These are phyloP conservation scores for Saposhnikovia divaricata DNA, from an alignment of 129 eudicot species.

Conservation along the genomic window DNA sequence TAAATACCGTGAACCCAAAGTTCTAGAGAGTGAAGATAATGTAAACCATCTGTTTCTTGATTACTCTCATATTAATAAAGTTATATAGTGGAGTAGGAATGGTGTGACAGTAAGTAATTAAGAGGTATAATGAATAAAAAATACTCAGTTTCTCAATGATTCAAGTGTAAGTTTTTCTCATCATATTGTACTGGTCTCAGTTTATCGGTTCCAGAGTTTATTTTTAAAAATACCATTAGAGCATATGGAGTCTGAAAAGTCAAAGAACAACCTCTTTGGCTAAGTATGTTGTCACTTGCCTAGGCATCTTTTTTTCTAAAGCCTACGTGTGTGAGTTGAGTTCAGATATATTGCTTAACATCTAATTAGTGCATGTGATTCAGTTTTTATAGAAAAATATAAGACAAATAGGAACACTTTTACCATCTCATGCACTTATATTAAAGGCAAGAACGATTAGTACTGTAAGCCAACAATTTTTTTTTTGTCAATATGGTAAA, in stretches of 20 bases:
- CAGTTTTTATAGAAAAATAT: background rate
- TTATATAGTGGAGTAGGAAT: background rate
- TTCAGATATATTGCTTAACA: background rate
- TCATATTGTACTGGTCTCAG: background rate
- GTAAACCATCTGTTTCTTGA: background rate
- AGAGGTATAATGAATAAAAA: background rate
- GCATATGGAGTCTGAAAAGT: background rate
- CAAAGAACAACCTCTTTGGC: background rate
- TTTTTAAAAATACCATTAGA: background rate
- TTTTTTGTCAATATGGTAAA: background rate
- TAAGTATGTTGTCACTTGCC: background rate
- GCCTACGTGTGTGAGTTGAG: background rate
- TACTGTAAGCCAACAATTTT: background rate
- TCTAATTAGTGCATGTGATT: background rate
- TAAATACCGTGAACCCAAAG: background rate
- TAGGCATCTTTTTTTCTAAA: background rate
- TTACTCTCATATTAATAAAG: background rate
- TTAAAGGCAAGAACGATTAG: background rate
- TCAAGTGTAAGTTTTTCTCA: background rate
- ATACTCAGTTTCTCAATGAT: background rate
- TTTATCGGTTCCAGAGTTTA: background rate
- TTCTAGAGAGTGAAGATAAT: background rate
- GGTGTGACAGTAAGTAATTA: background rate
- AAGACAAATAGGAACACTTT: background rate
- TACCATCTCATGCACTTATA: background rate